Conservation (phyloP, 2,329 filamentous ascomycete species). For the Pseudogymnoascus sp. region DNA sequence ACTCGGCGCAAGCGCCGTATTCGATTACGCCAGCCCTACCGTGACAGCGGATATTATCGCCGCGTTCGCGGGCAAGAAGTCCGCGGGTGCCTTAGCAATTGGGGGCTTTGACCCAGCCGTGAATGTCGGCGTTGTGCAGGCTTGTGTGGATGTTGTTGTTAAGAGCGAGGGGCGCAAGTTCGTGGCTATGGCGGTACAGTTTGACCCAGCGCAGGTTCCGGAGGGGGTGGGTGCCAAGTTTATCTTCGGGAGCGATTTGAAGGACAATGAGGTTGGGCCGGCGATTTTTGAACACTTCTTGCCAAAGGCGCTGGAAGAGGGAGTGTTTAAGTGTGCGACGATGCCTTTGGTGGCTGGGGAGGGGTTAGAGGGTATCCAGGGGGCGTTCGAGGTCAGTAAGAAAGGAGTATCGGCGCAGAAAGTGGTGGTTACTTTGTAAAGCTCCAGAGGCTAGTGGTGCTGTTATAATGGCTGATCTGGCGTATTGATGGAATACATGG, state of each 20-base stretch:
- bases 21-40: slow-evolving; percentile 32
- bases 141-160: slow-evolving; percentile 22
- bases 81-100: slow-evolving; percentile 30
- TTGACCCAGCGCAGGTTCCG: background rate
- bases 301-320: slow-evolving; percentile 29
- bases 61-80: slow-evolving; percentile 26
- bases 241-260: slow-evolving; percentile 24
- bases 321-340: slow-evolving; percentile 28
- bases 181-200: background rate
- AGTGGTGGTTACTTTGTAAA: slow-evolving; percentile 30
- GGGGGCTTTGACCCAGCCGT: slow-evolving; percentile 12
- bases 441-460: too few species aligned
- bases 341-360: slow-evolving; percentile 32
- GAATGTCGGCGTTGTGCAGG: slow-evolving; percentile 15
- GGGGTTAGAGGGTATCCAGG: slow-evolving; percentile 36
- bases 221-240: slow-evolving; percentile 22
- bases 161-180: slow-evolving; percentile 21
- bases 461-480: background rate
- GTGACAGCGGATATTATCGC: slow-evolving; percentile 26
- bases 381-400: slow-evolving; percentile 29
- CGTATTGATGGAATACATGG: background rate
- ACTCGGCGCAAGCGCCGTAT: slow-evolving; percentile 34
- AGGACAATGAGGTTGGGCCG: slow-evolving; percentile 25
- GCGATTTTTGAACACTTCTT: slow-evolving; percentile 28
- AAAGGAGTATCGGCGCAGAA: slow-evolving; percentile 36